These are phyloP conservation scores for Stephania yunnanensis DNA, from an alignment of 164 flowering plant genomes.

Conservation along the genomic window DNA sequence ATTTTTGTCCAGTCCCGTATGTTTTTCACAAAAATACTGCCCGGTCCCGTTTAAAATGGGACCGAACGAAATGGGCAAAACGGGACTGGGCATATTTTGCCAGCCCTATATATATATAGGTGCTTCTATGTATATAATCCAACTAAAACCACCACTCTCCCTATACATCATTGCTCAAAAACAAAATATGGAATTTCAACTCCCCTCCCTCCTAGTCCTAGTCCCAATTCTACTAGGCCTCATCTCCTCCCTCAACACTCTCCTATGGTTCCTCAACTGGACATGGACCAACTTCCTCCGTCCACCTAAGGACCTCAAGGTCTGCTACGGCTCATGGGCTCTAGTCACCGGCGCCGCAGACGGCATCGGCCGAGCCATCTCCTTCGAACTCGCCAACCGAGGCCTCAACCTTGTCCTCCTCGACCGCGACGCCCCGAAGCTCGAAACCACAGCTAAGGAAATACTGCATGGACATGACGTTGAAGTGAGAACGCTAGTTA, in stretches of 20 bases:
- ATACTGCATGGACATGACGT: too few relatives aligned
- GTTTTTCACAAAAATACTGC: too few relatives aligned
- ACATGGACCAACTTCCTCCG: slow-evolving; percentile 29
- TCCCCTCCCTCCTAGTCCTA: not conserved
- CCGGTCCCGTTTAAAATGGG: too few relatives aligned
- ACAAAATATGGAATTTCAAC: not conserved
- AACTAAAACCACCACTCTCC: not conserved
- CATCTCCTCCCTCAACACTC: slow-evolving; percentile 8
- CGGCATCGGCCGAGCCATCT: not conserved
- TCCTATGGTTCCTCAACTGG: slow-evolving; percentile 7
- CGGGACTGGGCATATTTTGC: too few relatives aligned
- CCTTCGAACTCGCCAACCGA: not conserved
- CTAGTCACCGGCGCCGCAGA: slow-evolving; percentile 23
- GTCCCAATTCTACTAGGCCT: slow-evolving; percentile 1
- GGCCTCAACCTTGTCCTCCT: not conserved
- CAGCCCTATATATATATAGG: too few relatives aligned
- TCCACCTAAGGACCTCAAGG: slow-evolving; percentile 31
- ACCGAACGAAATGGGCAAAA: too few relatives aligned
- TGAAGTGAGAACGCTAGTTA: too few relatives aligned
- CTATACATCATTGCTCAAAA: not conserved
- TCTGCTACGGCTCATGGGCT: slow-evolving; percentile 50
- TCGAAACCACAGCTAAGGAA: too few relatives aligned
- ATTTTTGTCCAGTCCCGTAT: too few relatives aligned
- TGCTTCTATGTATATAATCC: too few relatives aligned
- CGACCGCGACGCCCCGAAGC: not conserved